Evolutionary conservation across 2,329 filamentous ascomycete species (phyloP).

Genomic region (Sporothrix pseudoabietina): DNA sequence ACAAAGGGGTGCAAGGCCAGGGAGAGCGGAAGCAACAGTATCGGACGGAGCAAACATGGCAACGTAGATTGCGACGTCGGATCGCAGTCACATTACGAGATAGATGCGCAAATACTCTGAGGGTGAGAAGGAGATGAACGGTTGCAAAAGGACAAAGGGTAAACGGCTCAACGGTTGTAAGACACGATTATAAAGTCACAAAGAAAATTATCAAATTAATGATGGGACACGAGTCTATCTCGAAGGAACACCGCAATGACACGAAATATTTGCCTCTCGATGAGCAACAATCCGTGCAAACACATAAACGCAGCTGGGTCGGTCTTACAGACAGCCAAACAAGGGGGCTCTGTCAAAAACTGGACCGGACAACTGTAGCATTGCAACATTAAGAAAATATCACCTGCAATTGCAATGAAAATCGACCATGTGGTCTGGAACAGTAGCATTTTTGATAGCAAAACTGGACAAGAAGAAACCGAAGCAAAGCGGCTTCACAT

Average conservation of each 20-base stretch:
- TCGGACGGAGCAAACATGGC: neutral
- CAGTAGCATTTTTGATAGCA: neutral
- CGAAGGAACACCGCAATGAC: neutral
- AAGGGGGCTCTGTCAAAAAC: neutral
- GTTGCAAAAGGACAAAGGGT: neutral
- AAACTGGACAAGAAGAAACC: neutral
- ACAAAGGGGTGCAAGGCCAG: neutral
- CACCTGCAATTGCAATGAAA: neutral
- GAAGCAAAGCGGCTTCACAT: neutral
- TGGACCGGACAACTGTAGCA: neutral
- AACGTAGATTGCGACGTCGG: constrained; percentile 1
- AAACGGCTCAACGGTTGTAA: neutral
- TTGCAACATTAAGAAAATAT: neutral
- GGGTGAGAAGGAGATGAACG: neutral
- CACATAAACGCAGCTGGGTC: neutral
- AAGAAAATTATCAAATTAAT: neutral
- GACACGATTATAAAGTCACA: neutral
- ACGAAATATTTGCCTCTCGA: neutral
- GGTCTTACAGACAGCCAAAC: neutral
- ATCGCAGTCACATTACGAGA: neutral
- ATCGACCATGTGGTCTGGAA: neutral
- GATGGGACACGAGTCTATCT: neutral
- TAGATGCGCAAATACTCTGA: neutral
- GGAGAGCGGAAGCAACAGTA: neutral
- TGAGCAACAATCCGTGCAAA: neutral